Evolutionary conservation across 2,329 filamentous ascomycete genomes (phyloP), one percentile per base, ranked within the genome.

Genomic region (Diaporthe longicolla): DNA sequence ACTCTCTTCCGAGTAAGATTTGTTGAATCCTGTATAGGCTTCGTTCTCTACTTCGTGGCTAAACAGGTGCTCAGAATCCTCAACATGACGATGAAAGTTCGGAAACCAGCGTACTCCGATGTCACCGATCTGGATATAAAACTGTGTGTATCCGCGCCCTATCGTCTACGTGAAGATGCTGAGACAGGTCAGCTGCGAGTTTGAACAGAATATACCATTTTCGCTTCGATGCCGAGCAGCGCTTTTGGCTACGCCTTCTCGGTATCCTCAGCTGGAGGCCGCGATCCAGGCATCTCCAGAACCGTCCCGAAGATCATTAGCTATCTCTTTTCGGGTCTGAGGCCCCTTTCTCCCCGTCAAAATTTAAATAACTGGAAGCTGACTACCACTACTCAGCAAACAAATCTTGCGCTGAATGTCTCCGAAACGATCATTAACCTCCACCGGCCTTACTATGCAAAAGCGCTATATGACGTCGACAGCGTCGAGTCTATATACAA

Each of bases 21-120:
- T 1, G 7, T 1, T 8, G 21, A 3, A 3, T 3, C 2, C 10
- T 19, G 37, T 17, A 13, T 7, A 2, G 19, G 40, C 0, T 5
- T 9, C 13, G n/a, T 7, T 26, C n/a, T 0, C 24, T 5, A 3
- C 57, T 11, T n/a, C n/a, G 29, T n/a, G 26, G 37, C 57, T 61
- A 19, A 61, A 26, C n/a, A 19, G 29, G 4, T 29, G 11, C 13
- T 5, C 57, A 61, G 57, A 7, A 61, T 61, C 10, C 57, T 61
- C 37, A 61, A 61, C n/a, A 61, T 61, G 57, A 37, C 57, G 35
- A 61, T 61, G 57, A 61, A 61, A n/a, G 57, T 61, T 9, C 57
- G 57, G n/a, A 61, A 61, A 19, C 57, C 57, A 26, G 57, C 29
- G 7, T 61, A 61, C n/a, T 17, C 57, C 15, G 57, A 61, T 10